phyloP scores from a whole-genome alignment of 2,329 filamentous ascomycete genomes.

The Penicillium sp. region DNA sequence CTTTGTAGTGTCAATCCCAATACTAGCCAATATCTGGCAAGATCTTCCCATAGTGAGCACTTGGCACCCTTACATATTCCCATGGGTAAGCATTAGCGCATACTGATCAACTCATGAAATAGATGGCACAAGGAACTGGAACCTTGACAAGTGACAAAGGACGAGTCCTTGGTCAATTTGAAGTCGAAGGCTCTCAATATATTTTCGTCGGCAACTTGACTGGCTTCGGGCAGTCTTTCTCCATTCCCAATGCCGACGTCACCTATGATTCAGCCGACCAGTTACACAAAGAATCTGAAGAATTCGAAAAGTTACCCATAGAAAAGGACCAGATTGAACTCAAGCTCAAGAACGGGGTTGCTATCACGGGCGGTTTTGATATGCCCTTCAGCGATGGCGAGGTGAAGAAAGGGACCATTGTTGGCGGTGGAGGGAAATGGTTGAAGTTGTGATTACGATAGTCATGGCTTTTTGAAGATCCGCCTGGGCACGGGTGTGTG shows the following conservation, averaged over 20 bases:
- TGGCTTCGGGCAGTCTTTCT: constrained; percentile 5
- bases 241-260: constrained; percentile 6
- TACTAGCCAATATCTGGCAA: background rate
- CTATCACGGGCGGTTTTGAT: constrained; percentile 9
- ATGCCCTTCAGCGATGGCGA: constrained; percentile 10
- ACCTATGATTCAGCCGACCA: constrained; percentile 10
- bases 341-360: constrained; percentile 6
- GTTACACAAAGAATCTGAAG: background rate
- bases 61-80: background rate
- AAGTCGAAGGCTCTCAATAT: constrained; percentile 8
- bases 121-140: constrained; percentile 11
- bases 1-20: background rate
- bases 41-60: background rate
- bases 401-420: constrained; percentile 1
- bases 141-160: constrained; percentile 10
- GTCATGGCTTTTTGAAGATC: background rate
- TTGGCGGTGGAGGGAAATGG: constrained; percentile 7
- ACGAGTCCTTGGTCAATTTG: constrained; percentile 11
- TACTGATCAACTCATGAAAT: background rate
- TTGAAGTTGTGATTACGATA: constrained; percentile 3
- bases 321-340: constrained; percentile 9
- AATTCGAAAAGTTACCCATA: constrained; percentile 8
- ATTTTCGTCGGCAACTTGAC: constrained; percentile 9
- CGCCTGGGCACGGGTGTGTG: background rate
- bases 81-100: background rate